These are phyloP conservation scores for Reticulascus tulasneorum DNA, from an alignment of 2,329 filamentous ascomycete species.

Conservation along the genomic window DNA sequence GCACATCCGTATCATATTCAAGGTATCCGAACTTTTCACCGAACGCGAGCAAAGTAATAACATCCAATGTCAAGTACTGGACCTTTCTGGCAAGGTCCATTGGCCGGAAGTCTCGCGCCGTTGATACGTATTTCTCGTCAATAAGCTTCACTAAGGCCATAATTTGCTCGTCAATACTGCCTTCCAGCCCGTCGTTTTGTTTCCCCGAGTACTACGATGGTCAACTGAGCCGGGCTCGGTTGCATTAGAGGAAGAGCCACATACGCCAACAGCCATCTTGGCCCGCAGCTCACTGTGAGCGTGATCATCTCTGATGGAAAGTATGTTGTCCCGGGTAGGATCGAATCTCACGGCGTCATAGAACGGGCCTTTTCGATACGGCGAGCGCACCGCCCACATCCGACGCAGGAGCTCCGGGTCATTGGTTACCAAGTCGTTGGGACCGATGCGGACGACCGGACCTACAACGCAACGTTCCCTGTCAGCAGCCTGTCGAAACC, in stretches of 20 bases:
- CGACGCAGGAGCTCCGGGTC: conserved; percentile 28
- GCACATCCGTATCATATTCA: conserved; percentile 42
- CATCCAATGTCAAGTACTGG: conserved; percentile 52
- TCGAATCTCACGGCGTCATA: conserved; percentile 35
- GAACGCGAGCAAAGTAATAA: conserved; percentile 50
- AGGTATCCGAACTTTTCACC: conserved; percentile 48
- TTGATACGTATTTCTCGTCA: conserved; percentile 39
- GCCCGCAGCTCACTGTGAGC: conserved; percentile 38
- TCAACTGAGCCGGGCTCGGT: not conserved
- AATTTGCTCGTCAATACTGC: conserved; percentile 44
- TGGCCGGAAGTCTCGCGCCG: conserved; percentile 27
- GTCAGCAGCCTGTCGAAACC: conserved; percentile 15
- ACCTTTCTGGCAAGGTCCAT: conserved; percentile 45
- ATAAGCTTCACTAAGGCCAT: conserved; percentile 43
- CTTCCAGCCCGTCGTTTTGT: conserved; percentile 46
- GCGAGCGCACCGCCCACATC: conserved; percentile 28
- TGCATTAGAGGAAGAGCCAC: conserved; percentile 1
- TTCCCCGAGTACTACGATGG: conserved; percentile 47
- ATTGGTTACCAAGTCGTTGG: conserved; percentile 29
- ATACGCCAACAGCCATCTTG: conserved; percentile 44
- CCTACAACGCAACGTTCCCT: conserved; percentile 17
- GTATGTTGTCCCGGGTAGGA: conserved; percentile 26
- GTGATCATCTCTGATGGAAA: conserved; percentile 28
- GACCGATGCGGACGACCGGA: conserved; percentile 29
- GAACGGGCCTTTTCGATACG: conserved; percentile 25